phyloP scores from a whole-genome alignment of 768 basidiomycete species.

The Tylopilus rubrobrunneus region DNA sequence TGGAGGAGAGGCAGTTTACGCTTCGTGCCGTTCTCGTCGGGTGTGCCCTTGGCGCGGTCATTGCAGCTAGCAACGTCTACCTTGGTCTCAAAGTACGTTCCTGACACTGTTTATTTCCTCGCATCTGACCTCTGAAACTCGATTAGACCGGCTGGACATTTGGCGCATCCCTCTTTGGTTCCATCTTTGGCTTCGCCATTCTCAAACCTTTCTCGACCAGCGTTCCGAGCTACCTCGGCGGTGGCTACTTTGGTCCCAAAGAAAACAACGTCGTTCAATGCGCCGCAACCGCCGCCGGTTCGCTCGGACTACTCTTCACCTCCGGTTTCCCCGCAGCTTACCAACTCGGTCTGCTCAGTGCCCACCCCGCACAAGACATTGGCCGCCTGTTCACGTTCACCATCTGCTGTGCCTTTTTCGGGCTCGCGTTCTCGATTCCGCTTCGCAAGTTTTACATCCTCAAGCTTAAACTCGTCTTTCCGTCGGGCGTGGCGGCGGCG shows the following conservation, averaged over 20 bases:
- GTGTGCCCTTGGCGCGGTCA: conserved; percentile 48
- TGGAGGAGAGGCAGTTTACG: conserved; percentile 46
- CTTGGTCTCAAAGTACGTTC: conserved; percentile 50
- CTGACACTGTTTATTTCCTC: background rate
- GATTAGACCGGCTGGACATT: conserved; percentile 59
- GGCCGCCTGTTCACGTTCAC: conserved; percentile 56
- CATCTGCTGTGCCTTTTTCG: conserved; percentile 53
- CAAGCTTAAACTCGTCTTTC: conserved; percentile 60
- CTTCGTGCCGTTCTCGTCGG: conserved; percentile 50
- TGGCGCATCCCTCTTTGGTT: conserved; percentile 57
- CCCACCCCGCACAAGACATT: conserved; percentile 45
- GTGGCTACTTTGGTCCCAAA: conserved; percentile 60
- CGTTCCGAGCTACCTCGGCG: conserved; percentile 41
- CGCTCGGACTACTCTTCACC: conserved; percentile 57
- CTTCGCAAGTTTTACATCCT: conserved; percentile 60
- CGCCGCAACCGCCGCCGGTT: conserved; percentile 44
- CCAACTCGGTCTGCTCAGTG: conserved; percentile 45
- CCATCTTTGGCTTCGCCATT: conserved; percentile 42
- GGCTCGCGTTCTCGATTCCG: conserved; percentile 64
- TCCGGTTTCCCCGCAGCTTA: conserved; percentile 60
- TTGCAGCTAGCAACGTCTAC: conserved; percentile 63
- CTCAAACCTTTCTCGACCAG: conserved; percentile 52
- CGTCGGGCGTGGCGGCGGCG: conserved; percentile 63
- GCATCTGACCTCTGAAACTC: background rate
- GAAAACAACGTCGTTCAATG: conserved; percentile 40